A percentile compares a stretch with the other conserved stretches of the same genome.
Conservation (phyloP, 495 filamentous ascomycete species). For the Penicillium silybi region DNA sequence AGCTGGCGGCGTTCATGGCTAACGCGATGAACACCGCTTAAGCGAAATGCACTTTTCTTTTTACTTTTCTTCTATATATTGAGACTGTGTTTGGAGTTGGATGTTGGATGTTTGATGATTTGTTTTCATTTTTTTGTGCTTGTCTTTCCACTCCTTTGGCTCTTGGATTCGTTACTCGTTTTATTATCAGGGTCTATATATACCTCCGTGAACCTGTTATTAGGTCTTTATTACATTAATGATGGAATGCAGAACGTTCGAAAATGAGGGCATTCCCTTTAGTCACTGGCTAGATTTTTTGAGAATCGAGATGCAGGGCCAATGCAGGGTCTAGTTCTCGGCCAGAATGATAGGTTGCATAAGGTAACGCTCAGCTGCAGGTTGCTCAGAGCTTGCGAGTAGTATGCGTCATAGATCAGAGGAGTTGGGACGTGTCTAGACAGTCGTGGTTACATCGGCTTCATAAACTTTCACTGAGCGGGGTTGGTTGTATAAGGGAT, state of each 20-base stretch:
- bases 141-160: background rate
- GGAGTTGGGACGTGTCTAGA: background rate
- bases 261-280: background rate
- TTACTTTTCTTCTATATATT: slow-evolving; percentile 3
- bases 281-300: background rate
- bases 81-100: background rate
- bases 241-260: background rate
- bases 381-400: background rate
- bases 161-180: background rate
- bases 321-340: background rate
- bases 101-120: background rate
- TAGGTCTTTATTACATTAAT: background rate
- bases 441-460: background rate
- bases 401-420: background rate
- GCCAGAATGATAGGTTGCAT: background rate
- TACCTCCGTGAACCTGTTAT: background rate
- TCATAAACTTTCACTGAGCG: background rate
- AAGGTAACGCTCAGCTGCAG: background rate
- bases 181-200: slow-evolving; percentile 10
- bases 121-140: background rate
- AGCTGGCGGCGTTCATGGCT: slow-evolving; percentile 33
- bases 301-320: background rate
- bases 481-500: background rate
- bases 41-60: slow-evolving; percentile 2
- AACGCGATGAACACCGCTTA: slow-evolving; percentile 19